Percentiles rank a stretch among this genome's conserved stretches.
These are phyloP conservation scores for Lathyrus tuberosus DNA, from an alignment of 306 rosid genomes.

Conservation along the genomic window DNA sequence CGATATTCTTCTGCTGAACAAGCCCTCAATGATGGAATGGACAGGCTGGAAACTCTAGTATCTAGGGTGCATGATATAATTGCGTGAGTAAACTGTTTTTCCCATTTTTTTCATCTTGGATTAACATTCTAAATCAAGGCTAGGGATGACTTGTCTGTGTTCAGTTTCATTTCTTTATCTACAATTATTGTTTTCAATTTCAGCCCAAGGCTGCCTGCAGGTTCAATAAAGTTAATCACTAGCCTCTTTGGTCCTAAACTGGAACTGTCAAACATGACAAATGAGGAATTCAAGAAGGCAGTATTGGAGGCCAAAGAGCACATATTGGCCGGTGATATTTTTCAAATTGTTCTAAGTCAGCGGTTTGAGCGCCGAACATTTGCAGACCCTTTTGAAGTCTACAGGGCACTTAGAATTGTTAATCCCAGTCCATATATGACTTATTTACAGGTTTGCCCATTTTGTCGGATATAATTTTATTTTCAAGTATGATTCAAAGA, in stretches of 20 bases:
- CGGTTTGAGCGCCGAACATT: constrained; percentile 91
- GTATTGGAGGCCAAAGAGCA: constrained; percentile 92
- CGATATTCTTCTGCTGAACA: constrained; percentile 71
- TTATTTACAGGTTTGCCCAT: constrained; percentile 75
- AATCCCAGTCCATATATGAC: constrained; percentile 99
- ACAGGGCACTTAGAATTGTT: constrained; percentile 89
- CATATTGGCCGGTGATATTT: constrained; percentile 92
- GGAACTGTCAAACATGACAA: constrained; percentile 78
- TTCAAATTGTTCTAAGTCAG: constrained; percentile 94
- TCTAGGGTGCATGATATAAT: constrained; percentile 82
- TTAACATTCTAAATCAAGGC: constrained; percentile 17
- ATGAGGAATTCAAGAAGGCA: constrained; percentile 77
- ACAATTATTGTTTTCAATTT: constrained; percentile 47
- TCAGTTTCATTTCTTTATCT: constrained; percentile 33
- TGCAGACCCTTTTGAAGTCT: constrained; percentile 98
- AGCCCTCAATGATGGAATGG: constrained; percentile 70
- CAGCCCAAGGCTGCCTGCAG: constrained; percentile 96
- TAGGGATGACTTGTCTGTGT: not conserved
- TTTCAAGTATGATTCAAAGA: constrained; percentile 18
- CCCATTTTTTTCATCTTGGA: constrained; percentile 2
- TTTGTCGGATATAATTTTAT: constrained; percentile 19
- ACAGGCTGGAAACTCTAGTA: constrained; percentile 60
- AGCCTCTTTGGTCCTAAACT: constrained; percentile 72
- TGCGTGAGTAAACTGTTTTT: constrained; percentile 59
- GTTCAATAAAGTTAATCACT: constrained; percentile 70